Evolutionary conservation across 495 filamentous ascomycete genomes (phyloP).

Genomic region (Penicillium dipodomyicola): DNA sequence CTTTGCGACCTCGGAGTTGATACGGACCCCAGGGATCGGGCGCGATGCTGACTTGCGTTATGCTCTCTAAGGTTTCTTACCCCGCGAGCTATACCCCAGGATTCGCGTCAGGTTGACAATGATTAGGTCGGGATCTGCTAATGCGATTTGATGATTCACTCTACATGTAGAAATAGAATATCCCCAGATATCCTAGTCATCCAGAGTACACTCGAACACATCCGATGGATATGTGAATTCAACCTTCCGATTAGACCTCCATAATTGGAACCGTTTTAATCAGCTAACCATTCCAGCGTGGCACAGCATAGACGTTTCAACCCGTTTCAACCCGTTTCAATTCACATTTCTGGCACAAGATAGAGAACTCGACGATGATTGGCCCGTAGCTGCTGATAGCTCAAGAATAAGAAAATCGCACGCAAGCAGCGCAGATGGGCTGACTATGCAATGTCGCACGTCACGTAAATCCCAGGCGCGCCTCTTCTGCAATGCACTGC

Average conservation of each 20-base stretch:
- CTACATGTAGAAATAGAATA: not conserved
- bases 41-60: not conserved
- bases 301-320: constrained; percentile 5
- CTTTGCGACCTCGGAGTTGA: constrained; percentile 2
- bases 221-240: too few relatives aligned
- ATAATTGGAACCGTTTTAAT: not conserved
- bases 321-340: constrained; percentile 3
- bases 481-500: constrained; percentile 11
- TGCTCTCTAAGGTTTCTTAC: not conserved
- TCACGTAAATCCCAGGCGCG: constrained; percentile 10
- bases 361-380: constrained; percentile 1
- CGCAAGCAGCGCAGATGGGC: constrained; percentile 12
- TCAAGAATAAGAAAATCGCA: constrained; percentile 7
- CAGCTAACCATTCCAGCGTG: not conserved
- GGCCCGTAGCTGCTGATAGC: constrained; percentile 1
- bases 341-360: not conserved
- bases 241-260: not conserved
- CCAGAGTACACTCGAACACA: not conserved
- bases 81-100: constrained; percentile 11
- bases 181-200: not conserved
- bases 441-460: constrained; percentile 13
- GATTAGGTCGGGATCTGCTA: not conserved
- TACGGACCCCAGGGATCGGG: constrained; percentile 2
- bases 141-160: not conserved
- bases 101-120: not conserved